Evolutionary conservation across 2,329 filamentous ascomycete genomes (phyloP).

Genomic region (Fusarium tuaranense): DNA sequence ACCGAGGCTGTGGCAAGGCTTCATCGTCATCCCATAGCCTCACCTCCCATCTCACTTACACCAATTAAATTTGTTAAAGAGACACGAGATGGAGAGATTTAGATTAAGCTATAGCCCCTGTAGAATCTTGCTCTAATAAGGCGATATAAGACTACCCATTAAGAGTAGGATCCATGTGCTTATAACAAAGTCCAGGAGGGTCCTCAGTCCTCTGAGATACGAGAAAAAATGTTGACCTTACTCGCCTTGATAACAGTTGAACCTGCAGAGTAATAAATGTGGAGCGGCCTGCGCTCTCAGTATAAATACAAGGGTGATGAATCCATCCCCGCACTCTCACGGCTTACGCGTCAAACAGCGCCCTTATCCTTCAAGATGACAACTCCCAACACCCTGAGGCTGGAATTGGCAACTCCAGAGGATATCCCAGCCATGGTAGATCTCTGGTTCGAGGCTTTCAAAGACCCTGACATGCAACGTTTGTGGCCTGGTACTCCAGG

Average conservation of each 20-base stretch:
- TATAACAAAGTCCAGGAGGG: neutral
- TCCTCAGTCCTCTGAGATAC: neutral
- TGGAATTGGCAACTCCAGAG: slow-evolving; percentile 14
- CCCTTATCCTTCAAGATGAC: neutral
- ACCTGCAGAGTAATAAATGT: neutral
- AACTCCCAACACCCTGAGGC: neutral
- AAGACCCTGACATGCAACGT: slow-evolving; percentile 15
- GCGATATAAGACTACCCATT: neutral
- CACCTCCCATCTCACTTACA: neutral
- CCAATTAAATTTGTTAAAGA: neutral
- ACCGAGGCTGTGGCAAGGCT: neutral
- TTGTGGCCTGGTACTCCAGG: slow-evolving; percentile 34
- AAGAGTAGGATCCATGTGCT: neutral
- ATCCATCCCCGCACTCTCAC: neutral
- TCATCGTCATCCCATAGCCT: neutral
- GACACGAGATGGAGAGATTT: too few relatives aligned
- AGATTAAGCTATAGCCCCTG: neutral
- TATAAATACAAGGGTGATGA: neutral
- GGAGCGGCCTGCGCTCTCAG: neutral
- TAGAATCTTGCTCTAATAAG: neutral
- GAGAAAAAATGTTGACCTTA: neutral
- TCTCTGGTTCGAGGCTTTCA: slow-evolving; percentile 34
- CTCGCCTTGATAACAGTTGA: neutral
- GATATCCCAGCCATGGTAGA: slow-evolving; percentile 25
- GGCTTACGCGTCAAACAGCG: neutral